Base-by-base conservation (phyloP, 108 stramenopile species). In the Skeletonema menzelii region DNA sequence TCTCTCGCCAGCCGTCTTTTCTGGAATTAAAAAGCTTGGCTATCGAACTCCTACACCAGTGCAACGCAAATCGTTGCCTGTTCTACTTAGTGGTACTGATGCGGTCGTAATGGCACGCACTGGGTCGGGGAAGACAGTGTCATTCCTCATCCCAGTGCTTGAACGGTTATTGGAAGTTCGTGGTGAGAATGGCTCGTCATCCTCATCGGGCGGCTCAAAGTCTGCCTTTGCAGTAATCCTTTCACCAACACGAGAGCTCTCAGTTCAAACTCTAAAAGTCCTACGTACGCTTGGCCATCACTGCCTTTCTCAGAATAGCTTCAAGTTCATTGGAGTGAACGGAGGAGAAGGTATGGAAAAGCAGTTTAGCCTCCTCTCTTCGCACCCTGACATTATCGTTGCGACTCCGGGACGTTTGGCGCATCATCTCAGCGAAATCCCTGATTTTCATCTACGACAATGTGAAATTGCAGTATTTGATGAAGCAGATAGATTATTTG, bases 381-480 rank as follows among this genome's bases (percentile, higher is more conserved):
- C 84, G 35, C 92, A 92, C 60, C 99, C 98, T 2, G 97, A 99
- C 74, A 74, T 98, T n/a, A 93, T 99, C 72, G 85, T 99, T 27
- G 98, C 97, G 6, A 99, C 99, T 11, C 99, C 99, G 5, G 99
- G 99, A 24, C 91, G 99, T 12, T 86, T 99, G 72, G 95, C 97
- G 34, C 99, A 99, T 86, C 94, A 97, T 57, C 82, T 99, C 35
- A 79, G 87, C 14, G 99, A 99, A 73, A 97, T 99, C 72, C 92
- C 94, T 0, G 97, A 97, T 46, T 92, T 93, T 79, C 71, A 82
- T 61, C 84, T 99, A 14, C 80, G 78, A 19, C 77, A 83, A 4
- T 97, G 97, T 65, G 84, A 96, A 75, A 82, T 93, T 31, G 80
- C 91, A 13, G 90, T 99, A 7, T 91, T 99, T 78, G 99, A 99